Evolutionary conservation across 2,329 filamentous ascomycete species (phyloP).

Genomic region (Xylariaceae sp.): DNA sequence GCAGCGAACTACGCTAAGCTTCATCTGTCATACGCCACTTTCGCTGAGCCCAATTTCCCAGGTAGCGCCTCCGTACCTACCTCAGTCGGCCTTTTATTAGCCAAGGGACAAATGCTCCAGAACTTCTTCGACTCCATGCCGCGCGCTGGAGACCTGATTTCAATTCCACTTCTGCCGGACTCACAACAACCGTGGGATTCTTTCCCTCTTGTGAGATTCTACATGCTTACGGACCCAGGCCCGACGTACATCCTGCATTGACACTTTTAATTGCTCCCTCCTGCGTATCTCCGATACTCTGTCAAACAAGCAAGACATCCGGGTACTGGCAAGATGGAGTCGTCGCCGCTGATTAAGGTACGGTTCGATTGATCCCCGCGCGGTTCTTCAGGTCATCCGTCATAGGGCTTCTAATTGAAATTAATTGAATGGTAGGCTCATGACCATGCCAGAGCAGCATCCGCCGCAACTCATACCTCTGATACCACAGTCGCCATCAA

Average conservation of each 20-base stretch:
- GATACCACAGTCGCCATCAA: slow-evolving; percentile 79
- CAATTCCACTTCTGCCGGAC: neutral
- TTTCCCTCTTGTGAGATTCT: neutral
- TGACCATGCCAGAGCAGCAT: slow-evolving; percentile 81
- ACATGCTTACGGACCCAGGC: neutral
- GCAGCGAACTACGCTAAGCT: no score
- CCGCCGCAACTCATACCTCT: slow-evolving; percentile 66
- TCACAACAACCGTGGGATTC: neutral
- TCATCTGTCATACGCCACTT: no score
- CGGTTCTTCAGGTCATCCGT: neutral
- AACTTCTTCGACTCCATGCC: neutral
- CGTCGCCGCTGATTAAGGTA: slow-evolving; percentile 64
- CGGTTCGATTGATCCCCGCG: slow-evolving; percentile 5
- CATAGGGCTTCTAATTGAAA: slow-evolving; percentile 1
- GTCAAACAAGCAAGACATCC: neutral
- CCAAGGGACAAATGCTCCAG: neutral
- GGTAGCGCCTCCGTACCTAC: no score
- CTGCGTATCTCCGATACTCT: neutral
- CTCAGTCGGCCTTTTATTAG: no score
- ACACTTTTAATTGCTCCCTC: neutral
- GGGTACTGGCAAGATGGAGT: slow-evolving; percentile 54
- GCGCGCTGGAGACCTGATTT: neutral
- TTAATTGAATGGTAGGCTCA: slow-evolving; percentile 58
- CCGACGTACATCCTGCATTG: neutral
- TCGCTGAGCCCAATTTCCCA: no score